These are phyloP conservation scores for Penicillium sp. DNA, from an alignment of 2,329 filamentous ascomycete species.

Conservation along the genomic window DNA sequence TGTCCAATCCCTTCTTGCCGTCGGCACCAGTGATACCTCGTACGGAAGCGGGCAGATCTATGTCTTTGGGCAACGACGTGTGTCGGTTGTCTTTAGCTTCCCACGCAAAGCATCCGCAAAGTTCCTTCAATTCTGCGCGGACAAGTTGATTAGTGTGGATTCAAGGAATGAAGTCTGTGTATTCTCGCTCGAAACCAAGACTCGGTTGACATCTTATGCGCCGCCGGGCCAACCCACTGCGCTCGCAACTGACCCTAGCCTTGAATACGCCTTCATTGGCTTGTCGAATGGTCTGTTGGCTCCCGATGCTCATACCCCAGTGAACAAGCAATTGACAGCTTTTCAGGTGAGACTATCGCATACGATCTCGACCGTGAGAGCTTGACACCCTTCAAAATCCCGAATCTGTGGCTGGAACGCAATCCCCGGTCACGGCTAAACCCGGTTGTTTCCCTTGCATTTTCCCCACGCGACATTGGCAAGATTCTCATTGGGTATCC, in stretches of 20 bases:
- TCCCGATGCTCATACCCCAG: not conserved
- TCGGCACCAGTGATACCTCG: constrained; percentile 85
- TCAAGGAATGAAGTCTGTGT: constrained; percentile 81
- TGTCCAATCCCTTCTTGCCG: constrained; percentile 86
- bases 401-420: constrained; percentile 80
- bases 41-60: constrained; percentile 88
- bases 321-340: not conserved
- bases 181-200: constrained; percentile 75
- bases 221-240: constrained; percentile 75
- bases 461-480: constrained; percentile 91
- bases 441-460: constrained; percentile 73
- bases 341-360: constrained; percentile 74
- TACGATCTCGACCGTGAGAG: constrained; percentile 86
- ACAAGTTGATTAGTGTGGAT: constrained; percentile 83
- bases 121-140: constrained; percentile 78
- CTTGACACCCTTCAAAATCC: constrained; percentile 75
- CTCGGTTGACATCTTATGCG: constrained; percentile 67
- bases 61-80: constrained; percentile 78
- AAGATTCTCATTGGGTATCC: constrained; percentile 89
- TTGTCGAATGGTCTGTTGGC: constrained; percentile 63
- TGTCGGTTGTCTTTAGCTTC: constrained; percentile 73
- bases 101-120: constrained; percentile 73
- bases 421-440: constrained; percentile 67
- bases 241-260: constrained; percentile 79
- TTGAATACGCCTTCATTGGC: constrained; percentile 91